Base-by-base conservation (phyloP, 1,284 basidiomycete genomes). In the Meripilus lineatus region DNA sequence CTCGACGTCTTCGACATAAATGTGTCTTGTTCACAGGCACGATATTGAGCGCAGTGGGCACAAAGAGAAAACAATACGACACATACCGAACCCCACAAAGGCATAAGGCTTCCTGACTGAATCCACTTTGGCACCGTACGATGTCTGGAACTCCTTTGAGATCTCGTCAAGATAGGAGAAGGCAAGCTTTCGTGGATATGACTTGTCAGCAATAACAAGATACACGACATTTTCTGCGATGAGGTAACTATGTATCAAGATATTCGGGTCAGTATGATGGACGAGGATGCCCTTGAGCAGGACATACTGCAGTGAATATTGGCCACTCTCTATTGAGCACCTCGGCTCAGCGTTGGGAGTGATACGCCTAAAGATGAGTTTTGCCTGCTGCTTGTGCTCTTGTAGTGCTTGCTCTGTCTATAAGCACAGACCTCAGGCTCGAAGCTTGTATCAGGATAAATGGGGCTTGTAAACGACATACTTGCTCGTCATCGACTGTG, bases 1-100 rank as follows among this genome's bases (percentile, higher is more conserved):
- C 95, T 81, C 10, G 94, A 91, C 3, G 95, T 99, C 64, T 97
- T 96, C 44, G 91, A 92, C 83, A 99, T 98, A 69, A 99, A 99
- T 0, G 95, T 97, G 64, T 98, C 95, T 93, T 54, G 17, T 44
- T 23, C 6, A 34, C 3, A 38, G 36, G 37, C 40, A 35, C 4
- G 15, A 20, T 17, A 44, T 17, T 40, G 34, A 11, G 4, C 33
- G 28, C 28, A 28, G 34, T 25, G 14, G 44, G n/a, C 23, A 40
- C 23, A 22, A 22, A 44, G 8, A 40, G 8, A 32, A 36, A 34
- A 28, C 23, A 32, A 34, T 35, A 20, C 26, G 34, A 14, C 11
- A 70, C 85, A 55, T 58, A 93, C 92, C 92, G 59, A 97, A 97
- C 40, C 93, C 92, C 52, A 96, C 89, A 63, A 96, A 96, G 21